These are phyloP conservation scores for Porogramme epimiltina DNA, from an alignment of 1,284 basidiomycete species.

Conservation along the genomic window DNA sequence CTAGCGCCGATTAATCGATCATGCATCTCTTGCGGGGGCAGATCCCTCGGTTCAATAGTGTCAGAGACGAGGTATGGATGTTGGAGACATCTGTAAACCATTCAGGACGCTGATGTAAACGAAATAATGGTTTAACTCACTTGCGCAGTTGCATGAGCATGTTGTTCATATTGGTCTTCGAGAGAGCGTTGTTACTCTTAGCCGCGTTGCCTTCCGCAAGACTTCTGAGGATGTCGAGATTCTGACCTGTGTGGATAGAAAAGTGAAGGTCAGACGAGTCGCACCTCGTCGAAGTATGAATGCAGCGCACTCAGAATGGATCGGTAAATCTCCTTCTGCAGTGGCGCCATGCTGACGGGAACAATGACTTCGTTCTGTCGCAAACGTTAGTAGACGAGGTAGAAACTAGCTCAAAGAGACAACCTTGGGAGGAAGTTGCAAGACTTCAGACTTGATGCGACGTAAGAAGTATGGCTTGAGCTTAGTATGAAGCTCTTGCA, in stretches of 20 bases:
- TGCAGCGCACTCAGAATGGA: conserved; percentile 68
- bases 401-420: conserved; percentile 8
- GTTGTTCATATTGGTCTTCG: conserved; percentile 68
- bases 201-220: conserved; percentile 44
- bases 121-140: conserved; percentile 39
- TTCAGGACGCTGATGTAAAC: conserved; percentile 4
- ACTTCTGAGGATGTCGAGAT: conserved; percentile 63
- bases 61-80: conserved; percentile 89
- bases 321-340: conserved; percentile 91
- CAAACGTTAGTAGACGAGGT: not conserved
- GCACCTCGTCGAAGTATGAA: no score
- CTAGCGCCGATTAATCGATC: conserved; percentile 84
- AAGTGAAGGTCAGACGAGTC: not conserved
- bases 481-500: conserved; percentile 76
- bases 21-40: conserved; percentile 67
- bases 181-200: conserved; percentile 36
- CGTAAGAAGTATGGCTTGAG: conserved; percentile 92
- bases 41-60: conserved; percentile 77
- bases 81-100: conserved; percentile 70
- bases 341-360: conserved; percentile 84
- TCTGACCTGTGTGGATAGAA: conserved; percentile 52
- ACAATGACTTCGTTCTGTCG: conserved; percentile 85
- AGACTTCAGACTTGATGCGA: conserved; percentile 90
- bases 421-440: conserved; percentile 93
- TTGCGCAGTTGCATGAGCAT: conserved; percentile 87